phyloP scores from a whole-genome alignment of 2,329 filamentous ascomycete genomes.

The Tolypocladium inflatum region DNA sequence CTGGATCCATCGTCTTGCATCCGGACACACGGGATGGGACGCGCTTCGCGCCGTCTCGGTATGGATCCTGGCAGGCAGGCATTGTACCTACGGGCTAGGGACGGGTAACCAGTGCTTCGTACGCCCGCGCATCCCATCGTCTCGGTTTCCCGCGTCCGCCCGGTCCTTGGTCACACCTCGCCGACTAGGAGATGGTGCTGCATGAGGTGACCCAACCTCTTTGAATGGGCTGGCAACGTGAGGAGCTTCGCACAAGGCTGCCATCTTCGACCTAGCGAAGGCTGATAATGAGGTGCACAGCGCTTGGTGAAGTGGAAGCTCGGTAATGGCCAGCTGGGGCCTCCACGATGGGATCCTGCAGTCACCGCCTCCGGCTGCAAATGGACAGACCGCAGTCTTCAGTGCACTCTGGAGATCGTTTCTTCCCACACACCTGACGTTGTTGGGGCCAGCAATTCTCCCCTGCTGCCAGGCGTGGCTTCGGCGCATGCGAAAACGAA shows the following conservation, averaged over 20 bases:
- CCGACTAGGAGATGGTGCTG: neutral
- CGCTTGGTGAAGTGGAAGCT: neutral
- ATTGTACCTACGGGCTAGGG: neutral
- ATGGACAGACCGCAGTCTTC: neutral
- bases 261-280: neutral
- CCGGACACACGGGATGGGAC: neutral
- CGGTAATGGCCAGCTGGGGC: neutral
- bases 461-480: neutral
- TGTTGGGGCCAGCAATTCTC: neutral
- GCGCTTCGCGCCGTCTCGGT: neutral
- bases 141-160: neutral
- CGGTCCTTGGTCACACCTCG: neutral
- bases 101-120: neutral
- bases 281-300: neutral
- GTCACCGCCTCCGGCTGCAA: neutral
- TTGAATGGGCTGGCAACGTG: neutral
- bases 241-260: neutral
- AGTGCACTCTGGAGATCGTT: neutral
- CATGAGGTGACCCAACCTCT: neutral
- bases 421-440: neutral
- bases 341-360: neutral
- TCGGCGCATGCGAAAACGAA: neutral
- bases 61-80: neutral
- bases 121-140: neutral
- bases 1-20: neutral